These are phyloP conservation scores for Sordaria brevicollis DNA, from an alignment of 495 filamentous ascomycete species.

Conservation along the genomic window DNA sequence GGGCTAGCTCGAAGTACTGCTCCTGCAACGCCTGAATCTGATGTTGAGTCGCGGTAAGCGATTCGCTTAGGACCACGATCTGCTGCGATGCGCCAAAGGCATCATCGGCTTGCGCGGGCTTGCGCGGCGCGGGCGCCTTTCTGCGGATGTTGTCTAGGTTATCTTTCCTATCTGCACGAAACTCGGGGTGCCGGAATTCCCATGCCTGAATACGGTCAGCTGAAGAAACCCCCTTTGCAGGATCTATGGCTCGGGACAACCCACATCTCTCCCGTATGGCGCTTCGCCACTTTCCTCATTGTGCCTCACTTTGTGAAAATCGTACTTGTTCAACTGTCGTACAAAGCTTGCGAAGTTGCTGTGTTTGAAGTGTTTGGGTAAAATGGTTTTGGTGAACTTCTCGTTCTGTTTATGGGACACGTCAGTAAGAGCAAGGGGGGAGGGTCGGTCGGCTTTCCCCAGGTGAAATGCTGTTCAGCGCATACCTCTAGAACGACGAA, in stretches of 20 bases:
- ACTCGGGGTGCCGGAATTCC: slow-evolving; percentile 98
- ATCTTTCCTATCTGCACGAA: slow-evolving; percentile 90
- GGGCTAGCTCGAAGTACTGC: slow-evolving; percentile 71
- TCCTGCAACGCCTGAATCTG: slow-evolving; percentile 80
- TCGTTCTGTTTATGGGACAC: slow-evolving; percentile 57
- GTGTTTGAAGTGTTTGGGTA: slow-evolving; percentile 98
- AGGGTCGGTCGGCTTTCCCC: background rate
- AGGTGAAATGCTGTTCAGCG: slow-evolving; percentile 1
- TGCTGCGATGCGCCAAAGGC: slow-evolving; percentile 65
- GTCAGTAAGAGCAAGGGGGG: background rate
- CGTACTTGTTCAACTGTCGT: slow-evolving; percentile 97
- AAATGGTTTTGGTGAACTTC: slow-evolving; percentile 93
- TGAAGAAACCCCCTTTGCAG: background rate
- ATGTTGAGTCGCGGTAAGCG: slow-evolving; percentile 82
- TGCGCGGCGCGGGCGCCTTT: slow-evolving; percentile 89
- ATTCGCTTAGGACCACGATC: slow-evolving; percentile 79
- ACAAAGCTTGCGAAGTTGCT: slow-evolving; percentile 99
- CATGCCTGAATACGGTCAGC: slow-evolving; percentile 54
- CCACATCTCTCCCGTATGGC: slow-evolving; percentile 83
- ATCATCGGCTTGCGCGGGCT: slow-evolving; percentile 59
- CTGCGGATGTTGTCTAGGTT: slow-evolving; percentile 93
- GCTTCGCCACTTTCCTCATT: slow-evolving; percentile 90
- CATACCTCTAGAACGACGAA: slow-evolving; percentile 95
- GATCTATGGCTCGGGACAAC: slow-evolving; percentile 17
- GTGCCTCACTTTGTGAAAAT: slow-evolving; percentile 98